Evolutionary conservation across 1,284 basidiomycete species (phyloP).

Genomic region (Acaromyces ingoldii): DNA sequence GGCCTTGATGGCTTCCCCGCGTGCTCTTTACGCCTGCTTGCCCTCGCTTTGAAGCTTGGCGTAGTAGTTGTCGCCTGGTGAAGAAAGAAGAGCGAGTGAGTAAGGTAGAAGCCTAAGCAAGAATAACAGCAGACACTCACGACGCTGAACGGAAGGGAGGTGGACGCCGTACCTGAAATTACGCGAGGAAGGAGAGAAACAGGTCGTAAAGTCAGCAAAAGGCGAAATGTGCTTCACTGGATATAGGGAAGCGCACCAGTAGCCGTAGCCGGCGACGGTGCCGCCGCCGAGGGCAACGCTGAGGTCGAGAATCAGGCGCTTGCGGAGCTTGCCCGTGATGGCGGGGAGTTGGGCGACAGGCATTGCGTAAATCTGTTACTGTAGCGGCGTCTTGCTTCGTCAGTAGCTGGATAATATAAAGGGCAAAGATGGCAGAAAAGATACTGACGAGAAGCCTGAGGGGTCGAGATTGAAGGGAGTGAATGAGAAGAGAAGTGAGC

Average conservation of each 20-base stretch:
- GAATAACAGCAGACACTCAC: not conserved
- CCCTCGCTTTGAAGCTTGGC: conserved; percentile 42
- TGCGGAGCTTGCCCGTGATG: conserved; percentile 49
- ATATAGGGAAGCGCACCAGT: conserved; percentile 29
- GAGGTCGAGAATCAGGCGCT: conserved; percentile 47
- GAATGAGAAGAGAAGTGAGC: no score
- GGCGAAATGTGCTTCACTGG: not conserved
- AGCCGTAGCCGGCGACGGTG: conserved; percentile 40
- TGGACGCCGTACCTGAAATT: conserved; percentile 42
- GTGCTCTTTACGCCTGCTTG: no score
- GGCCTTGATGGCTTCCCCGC: not conserved
- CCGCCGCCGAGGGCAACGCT: conserved; percentile 44
- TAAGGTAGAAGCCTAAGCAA: not conserved
- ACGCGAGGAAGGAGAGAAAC: not conserved
- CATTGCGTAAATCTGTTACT: conserved; percentile 19
- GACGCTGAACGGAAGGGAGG: conserved; percentile 40
- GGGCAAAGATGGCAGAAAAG: no score
- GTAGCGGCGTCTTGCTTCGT: no score
- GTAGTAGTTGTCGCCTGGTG: conserved; percentile 29
- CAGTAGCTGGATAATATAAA: no score
- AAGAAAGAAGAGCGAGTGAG: not conserved
- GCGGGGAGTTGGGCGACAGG: conserved; percentile 35
- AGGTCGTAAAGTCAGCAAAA: not conserved
- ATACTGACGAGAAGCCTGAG: no score
- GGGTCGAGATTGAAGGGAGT: no score